Conservation (phyloP, 1,284 basidiomycete genomes). For the Microbotryum saponariae region DNA sequence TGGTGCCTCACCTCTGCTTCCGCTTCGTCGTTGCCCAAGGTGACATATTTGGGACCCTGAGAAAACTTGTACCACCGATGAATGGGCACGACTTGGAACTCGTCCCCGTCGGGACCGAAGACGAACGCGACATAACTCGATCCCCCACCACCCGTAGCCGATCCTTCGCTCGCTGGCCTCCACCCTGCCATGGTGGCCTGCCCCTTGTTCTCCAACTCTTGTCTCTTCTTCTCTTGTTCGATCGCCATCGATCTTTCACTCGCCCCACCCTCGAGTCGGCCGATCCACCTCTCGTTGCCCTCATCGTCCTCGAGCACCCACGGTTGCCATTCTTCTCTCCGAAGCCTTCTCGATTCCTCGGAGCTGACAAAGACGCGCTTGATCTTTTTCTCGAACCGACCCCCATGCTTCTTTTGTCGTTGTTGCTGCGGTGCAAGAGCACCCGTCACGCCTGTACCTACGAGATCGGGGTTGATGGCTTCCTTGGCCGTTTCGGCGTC, state of each 20-base stretch:
- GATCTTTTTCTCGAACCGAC: constrained; percentile 70
- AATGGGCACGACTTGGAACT: constrained; percentile 76
- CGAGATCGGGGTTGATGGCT: constrained; percentile 33
- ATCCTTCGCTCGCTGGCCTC: constrained; percentile 21
- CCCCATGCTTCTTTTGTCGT: constrained; percentile 45
- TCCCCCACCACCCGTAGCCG: constrained; percentile 29
- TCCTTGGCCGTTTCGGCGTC: constrained; percentile 47
- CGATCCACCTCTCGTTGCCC: constrained; percentile 62
- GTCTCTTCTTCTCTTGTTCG: constrained; percentile 5
- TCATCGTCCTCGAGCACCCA: constrained; percentile 77
- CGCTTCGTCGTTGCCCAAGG: constrained; percentile 62
- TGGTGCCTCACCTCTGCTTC: constrained; percentile 53
- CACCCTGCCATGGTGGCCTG: constrained; percentile 14
- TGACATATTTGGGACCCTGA: constrained; percentile 64
- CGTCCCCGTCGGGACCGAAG: constrained; percentile 37
- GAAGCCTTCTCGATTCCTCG: constrained; percentile 58
- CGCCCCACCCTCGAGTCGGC: constrained; percentile 62
- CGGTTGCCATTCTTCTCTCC: constrained; percentile 74
- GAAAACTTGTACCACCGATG: constrained; percentile 85
- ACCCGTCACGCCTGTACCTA: constrained; percentile 19
- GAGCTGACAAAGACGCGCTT: constrained; percentile 68
- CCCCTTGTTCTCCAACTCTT: constrained; percentile 1
- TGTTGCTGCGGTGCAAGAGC: constrained; percentile 13
- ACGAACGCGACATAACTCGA: constrained; percentile 39
- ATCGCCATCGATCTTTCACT: constrained; percentile 43